Evolutionary conservation across 371 early-diverging fungal genomes (phyloP).

Genomic region (Saksenaea vasiformis): DNA sequence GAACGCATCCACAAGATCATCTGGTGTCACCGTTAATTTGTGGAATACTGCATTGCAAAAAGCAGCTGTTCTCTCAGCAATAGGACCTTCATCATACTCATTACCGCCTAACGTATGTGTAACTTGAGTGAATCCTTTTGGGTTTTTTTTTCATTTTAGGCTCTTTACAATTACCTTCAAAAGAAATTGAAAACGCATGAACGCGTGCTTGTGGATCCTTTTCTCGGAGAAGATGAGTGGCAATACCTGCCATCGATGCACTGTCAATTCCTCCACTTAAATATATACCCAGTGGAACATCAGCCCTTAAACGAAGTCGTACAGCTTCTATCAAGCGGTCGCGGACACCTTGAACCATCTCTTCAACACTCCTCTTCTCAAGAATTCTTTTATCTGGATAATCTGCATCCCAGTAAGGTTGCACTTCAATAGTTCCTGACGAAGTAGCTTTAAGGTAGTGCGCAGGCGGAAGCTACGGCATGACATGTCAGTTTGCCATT

Average conservation of each 20-base stretch:
- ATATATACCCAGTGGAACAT: slow-evolving; percentile 25
- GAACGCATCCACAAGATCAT: slow-evolving; percentile 13
- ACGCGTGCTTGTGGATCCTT: slow-evolving; percentile 20
- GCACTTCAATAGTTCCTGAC: slow-evolving; percentile 12
- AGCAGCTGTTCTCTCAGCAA: slow-evolving; percentile 24
- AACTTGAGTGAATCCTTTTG: not conserved
- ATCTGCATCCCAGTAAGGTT: slow-evolving; percentile 28
- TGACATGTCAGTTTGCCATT: not conserved
- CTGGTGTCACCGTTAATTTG: slow-evolving; percentile 15
- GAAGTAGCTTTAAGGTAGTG: slow-evolving; percentile 16
- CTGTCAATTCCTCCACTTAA: slow-evolving; percentile 30
- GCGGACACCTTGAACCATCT: slow-evolving; percentile 28
- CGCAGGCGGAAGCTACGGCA: slow-evolving; percentile 16
- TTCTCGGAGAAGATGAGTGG: slow-evolving; percentile 16
- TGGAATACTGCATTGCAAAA: slow-evolving; percentile 19
- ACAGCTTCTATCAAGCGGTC: slow-evolving; percentile 24
- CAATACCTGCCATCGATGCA: slow-evolving; percentile 21
- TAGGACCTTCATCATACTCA: slow-evolving; percentile 18
- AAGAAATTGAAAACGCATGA: slow-evolving; percentile 21
- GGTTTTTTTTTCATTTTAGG: not conserved
- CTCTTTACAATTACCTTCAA: slow-evolving; percentile 6
- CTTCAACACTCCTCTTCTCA: slow-evolving; percentile 23
- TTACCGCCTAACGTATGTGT: not conserved
- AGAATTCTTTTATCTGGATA: slow-evolving; percentile 22
- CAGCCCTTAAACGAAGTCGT: slow-evolving; percentile 20